A percentile compares a stretch with the other conserved stretches of the same genome.
phyloP scores from a whole-genome alignment of 805 yeast species.

The Pichia membranifaciens region DNA sequence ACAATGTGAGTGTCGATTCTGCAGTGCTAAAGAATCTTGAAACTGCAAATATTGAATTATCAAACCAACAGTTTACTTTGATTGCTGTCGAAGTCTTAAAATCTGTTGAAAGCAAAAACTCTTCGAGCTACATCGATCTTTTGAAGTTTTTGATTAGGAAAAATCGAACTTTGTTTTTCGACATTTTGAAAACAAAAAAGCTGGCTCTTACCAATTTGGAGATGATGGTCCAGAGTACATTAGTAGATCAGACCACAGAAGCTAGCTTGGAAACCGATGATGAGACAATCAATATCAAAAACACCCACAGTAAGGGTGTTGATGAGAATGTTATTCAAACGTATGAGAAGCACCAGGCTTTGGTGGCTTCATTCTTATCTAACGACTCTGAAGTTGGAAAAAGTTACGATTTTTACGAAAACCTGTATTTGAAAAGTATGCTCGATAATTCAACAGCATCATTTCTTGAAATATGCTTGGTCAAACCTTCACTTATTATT shows the following conservation, averaged over 20 bases:
- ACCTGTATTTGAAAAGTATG: constrained; percentile 42
- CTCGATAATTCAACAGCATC: constrained; percentile 12
- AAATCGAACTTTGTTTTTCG: constrained; percentile 35
- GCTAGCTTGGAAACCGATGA: constrained; percentile 26
- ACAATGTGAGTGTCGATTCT: constrained; percentile 11
- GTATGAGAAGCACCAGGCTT: constrained; percentile 13
- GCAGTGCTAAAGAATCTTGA: constrained; percentile 10
- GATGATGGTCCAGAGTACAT: constrained; percentile 62
- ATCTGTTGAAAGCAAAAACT: constrained; percentile 11
- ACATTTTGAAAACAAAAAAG: constrained; percentile 32
- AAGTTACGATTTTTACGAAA: constrained; percentile 38
- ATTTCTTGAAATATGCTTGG: constrained; percentile 20
- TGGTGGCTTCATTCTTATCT: constrained; percentile 32
- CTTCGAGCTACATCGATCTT: constrained; percentile 26
- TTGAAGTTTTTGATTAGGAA: constrained; percentile 33
- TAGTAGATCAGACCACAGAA: constrained; percentile 26
- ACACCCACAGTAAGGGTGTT: constrained; percentile 17
- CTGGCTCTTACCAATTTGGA: constrained; percentile 45
- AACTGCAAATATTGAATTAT: constrained; percentile 14
- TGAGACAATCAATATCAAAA: constrained; percentile 27
- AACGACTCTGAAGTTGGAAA: constrained; percentile 26
- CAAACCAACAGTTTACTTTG: constrained; percentile 20
- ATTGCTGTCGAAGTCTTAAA: constrained; percentile 20
- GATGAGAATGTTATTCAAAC: constrained; percentile 19
- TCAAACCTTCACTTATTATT: constrained; percentile 29